Base-by-base conservation (phyloP, 257 asterid genomes). In the Cynanchum wilfordii region DNA sequence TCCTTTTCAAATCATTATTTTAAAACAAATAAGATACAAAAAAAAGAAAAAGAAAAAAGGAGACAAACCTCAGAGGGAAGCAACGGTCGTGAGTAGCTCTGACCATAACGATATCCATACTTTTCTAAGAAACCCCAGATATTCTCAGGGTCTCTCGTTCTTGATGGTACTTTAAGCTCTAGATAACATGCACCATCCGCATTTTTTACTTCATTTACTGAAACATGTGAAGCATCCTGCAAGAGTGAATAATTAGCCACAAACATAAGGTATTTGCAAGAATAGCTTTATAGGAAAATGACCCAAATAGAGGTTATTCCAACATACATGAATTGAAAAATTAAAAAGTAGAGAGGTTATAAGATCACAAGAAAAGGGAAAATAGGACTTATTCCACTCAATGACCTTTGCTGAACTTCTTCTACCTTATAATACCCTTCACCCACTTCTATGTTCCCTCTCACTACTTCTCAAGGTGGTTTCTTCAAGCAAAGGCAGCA, bases 51-150 rank as follows among this genome's bases (percentile, higher is more conserved):
- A 62, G 1, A 30, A 56, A 49, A 45, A 27, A 66, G 47, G 70
- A 79, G 74, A 45, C 75, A 56, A 76, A 94, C 99, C 98, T 94
- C 99, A 62, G 89, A 83, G 72, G 99, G 90, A 77, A 94, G 98
- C 86, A 94, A 79, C 5, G 96, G 82, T 57, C 99, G 88, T 74
- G 89, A 73, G 80, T 68, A 49, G 59, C 56, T 69, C 50, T 82
- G 71, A 75, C 97, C 92, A 73, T 88, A 87, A 72, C 87, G 90
- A 84, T 85, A 94, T 38, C 99, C 99, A 86, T 88, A 91, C 78
- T 80, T 89, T 56, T 83, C 90, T 74, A 94, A 74, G 84, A 94
- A 94, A 59, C 66, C 80, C 99, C 99, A 94, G 66, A 66, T 60
- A 56, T 85, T 88, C 7, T 83, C 89, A 54, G 11, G 75, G 24